Percentiles rank a stretch among this genome's conserved stretches.
Evolutionary conservation across 2,329 filamentous ascomycete genomes (phyloP).

Genomic region (Pseudocercospora crystallina): DNA sequence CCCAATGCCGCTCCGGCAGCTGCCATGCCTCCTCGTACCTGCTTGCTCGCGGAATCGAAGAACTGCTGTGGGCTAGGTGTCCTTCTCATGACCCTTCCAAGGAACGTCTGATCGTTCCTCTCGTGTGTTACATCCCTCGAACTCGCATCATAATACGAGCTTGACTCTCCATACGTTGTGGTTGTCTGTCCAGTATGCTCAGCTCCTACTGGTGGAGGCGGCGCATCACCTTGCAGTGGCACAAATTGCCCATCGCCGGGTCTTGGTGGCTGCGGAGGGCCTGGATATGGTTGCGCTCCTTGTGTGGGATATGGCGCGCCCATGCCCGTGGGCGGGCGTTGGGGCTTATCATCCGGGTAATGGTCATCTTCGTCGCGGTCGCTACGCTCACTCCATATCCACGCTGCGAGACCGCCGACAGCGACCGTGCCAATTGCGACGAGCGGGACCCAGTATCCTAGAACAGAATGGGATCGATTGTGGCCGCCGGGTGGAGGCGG

Average conservation of each 20-base stretch:
- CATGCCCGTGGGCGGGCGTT: constrained; percentile 27
- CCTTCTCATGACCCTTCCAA: constrained; percentile 69
- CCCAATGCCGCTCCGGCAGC: constrained; percentile 81
- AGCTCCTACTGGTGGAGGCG: constrained; percentile 27
- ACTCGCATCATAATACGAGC: constrained; percentile 28
- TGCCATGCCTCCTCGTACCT: constrained; percentile 75
- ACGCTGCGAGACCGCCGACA: constrained; percentile 80
- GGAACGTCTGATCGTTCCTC: constrained; percentile 27
- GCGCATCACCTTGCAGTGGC: constrained; percentile 27
- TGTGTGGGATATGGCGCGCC: constrained; percentile 23
- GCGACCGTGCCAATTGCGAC: constrained; percentile 84
- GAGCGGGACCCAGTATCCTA: constrained; percentile 87
- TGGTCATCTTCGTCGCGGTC: constrained; percentile 69
- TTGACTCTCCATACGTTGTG: constrained; percentile 24
- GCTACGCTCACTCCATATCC: constrained; percentile 88
- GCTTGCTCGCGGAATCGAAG: constrained; percentile 78
- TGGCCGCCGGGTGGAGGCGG: constrained; percentile 35
- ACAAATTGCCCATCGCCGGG: constrained; percentile 10
- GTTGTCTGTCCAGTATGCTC: constrained; percentile 8
- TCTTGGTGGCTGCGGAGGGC: constrained; percentile 16
- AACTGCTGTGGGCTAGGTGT: constrained; percentile 87
- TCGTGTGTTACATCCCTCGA: constrained; percentile 13
- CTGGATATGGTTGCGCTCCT: constrained; percentile 28
- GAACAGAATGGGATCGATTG: constrained; percentile 56
- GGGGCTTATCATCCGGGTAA: constrained; percentile 45